A percentile compares a stretch with the other conserved stretches of the same genome.
Conservation (phyloP, 768 basidiomycete genomes). For the Favolaschia claudopus region DNA sequence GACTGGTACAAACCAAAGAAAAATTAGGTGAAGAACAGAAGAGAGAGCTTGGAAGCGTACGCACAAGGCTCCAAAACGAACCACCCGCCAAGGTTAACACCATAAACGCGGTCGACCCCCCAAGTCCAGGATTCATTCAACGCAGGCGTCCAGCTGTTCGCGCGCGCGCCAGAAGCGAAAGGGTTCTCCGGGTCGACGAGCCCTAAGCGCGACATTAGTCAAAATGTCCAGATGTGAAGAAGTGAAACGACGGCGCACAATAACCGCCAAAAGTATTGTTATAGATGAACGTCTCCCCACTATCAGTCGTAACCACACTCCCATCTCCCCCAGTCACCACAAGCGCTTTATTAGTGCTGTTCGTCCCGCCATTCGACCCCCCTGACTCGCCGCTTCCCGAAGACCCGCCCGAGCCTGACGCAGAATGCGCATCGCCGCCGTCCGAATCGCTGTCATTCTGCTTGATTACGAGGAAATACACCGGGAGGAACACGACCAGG, state of each 20-base stretch:
- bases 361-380: too few species aligned
- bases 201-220: slow-evolving; percentile 40
- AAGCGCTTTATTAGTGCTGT: not conserved
- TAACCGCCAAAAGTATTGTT: slow-evolving; percentile 13
- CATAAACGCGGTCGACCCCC: slow-evolving; percentile 51
- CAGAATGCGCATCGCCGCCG: not conserved
- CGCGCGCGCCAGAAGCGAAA: slow-evolving; percentile 60
- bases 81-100: slow-evolving; percentile 69
- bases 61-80: slow-evolving; percentile 64
- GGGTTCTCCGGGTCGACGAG: slow-evolving; percentile 58
- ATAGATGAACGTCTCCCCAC: slow-evolving; percentile 2
- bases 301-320: not conserved
- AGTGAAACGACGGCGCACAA: not conserved
- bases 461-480: slow-evolving; percentile 6
- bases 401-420: too few species aligned
- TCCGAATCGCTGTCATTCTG: not conserved
- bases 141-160: slow-evolving; percentile 67
- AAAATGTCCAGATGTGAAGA: not conserved
- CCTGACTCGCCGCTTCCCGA: too few species aligned
- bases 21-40: slow-evolving; percentile 23
- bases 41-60: too few species aligned
- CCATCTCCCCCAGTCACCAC: slow-evolving; percentile 9
- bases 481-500: not conserved
- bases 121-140: slow-evolving; percentile 66
- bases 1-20: slow-evolving; percentile 29